Base-by-base conservation (phyloP, 1,284 basidiomycete species). In the Cystobasidiaceae sp. region DNA sequence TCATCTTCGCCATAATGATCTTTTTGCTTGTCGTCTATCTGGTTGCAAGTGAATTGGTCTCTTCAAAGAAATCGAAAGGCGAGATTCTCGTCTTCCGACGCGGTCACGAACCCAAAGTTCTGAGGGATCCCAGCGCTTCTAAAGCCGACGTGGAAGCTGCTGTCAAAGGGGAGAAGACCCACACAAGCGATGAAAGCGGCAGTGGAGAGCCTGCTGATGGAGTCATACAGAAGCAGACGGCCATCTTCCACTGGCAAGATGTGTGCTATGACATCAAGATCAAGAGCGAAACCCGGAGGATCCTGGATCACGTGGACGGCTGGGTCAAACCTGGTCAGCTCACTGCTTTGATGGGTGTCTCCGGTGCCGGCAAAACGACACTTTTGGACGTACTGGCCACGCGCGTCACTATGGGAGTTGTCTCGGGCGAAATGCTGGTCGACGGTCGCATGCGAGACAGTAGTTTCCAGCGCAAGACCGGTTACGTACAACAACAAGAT, bases 401-500 rank as follows among this genome's bases (percentile, higher is more conserved):
- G 61, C 91, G 91, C 27, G 82, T 90, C n/a, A 82, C 93, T 43
- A 81, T 80, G 62, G 91, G 91, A 27, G 82, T 90, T 15, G 82
- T 93, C 46, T 81, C 80, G 2, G 91, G 91, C 0, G 84, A 89
- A 51, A 82, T 85, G 57, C 82, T 90, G 51, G 86, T 94, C 70
- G 86, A 90, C 68, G 91, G 90, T 0, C 81, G 84, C 44, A 77
- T 80, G 3, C 81, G 89, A 34, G 88, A 88, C 2, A 70, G 78
- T 8, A 86, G 88, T 69, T 93, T 93, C 81, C 85, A 86, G 71
- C 81, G 83, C 1, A 84, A 86, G 67, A 86, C 84, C 80, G 69
- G 86, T 0, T 90, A 90, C 72, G 86, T 85, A 58, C 88, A 90
- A 72, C 89, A 91, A 74, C 86, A 85, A 78, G 89, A 91, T 77